These are phyloP conservation scores for Umbelopsis ramanniana DNA, from an alignment of 192 early-diverging fungal genomes.

Conservation along the genomic window DNA sequence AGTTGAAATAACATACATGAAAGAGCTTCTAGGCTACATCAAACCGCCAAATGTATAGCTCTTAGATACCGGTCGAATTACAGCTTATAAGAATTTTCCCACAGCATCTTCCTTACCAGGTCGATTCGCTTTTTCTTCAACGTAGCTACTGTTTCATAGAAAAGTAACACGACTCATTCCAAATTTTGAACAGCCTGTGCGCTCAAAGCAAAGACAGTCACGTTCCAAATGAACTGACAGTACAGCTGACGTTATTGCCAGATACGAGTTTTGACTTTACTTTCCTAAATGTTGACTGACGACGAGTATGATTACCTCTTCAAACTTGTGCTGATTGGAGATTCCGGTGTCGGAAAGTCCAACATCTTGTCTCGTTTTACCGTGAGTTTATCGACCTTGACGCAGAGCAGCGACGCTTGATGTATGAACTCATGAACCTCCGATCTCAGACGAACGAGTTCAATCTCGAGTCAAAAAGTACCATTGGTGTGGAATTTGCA, in stretches of 20 bases:
- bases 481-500: slow-evolving; percentile 57
- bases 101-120: too few species aligned
- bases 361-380: slow-evolving; percentile 57
- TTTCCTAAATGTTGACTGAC: slow-evolving; percentile 44
- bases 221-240: too few species aligned
- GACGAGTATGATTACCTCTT: slow-evolving; percentile 63
- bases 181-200: too few species aligned
- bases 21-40: slow-evolving; percentile 1
- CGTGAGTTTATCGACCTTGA: slow-evolving; percentile 14
- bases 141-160: too few species aligned
- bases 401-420: not conserved
- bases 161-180: too few species aligned
- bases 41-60: not conserved
- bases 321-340: slow-evolving; percentile 74
- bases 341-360: slow-evolving; percentile 59
- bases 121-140: too few species aligned
- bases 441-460: slow-evolving; percentile 50
- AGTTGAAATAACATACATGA: slow-evolving; percentile 5
- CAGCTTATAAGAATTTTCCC: too few species aligned
- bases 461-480: slow-evolving; percentile 56
- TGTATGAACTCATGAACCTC: not conserved
- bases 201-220: too few species aligned
- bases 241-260: too few species aligned
- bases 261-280: not conserved
- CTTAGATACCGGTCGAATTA: not conserved